Conservation (phyloP, 2,329 filamentous ascomycete genomes). For the Thermomyces lanuginosus region DNA sequence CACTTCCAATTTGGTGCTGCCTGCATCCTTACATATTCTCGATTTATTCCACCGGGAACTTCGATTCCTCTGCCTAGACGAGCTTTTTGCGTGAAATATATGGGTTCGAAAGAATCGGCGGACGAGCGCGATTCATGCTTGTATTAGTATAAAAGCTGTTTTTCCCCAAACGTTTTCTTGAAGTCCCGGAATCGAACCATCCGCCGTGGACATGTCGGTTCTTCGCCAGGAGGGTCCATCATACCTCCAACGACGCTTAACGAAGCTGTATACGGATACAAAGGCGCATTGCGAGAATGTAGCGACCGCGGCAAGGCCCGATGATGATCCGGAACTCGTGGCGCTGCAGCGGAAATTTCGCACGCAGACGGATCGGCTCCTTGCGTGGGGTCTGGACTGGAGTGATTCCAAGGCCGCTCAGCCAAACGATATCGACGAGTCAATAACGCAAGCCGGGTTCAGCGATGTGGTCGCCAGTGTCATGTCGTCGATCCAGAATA, state of each 20-base stretch:
- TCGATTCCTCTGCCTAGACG: too few relatives aligned
- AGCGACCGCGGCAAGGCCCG: slow-evolving; percentile 32
- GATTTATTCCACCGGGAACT: too few relatives aligned
- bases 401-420: slow-evolving; percentile 42
- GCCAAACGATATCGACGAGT: slow-evolving; percentile 46
- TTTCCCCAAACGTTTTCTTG: too few relatives aligned
- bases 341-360: slow-evolving; percentile 43
- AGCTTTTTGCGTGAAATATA: too few relatives aligned
- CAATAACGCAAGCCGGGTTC: slow-evolving; percentile 44
- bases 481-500: slow-evolving; percentile 46
- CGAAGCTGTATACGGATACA: slow-evolving; percentile 47
- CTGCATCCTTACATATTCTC: too few relatives aligned
- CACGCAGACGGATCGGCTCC: slow-evolving; percentile 46
- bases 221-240: slow-evolving; percentile 29
- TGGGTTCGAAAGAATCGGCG: too few relatives aligned
- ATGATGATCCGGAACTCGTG: slow-evolving; percentile 37
- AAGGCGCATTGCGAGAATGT: slow-evolving; percentile 45
- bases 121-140: too few relatives aligned
- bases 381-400: slow-evolving; percentile 52
- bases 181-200: too few relatives aligned
- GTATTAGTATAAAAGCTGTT: too few relatives aligned
- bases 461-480: slow-evolving; percentile 49
- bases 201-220: slow-evolving; percentile 28
- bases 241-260: slow-evolving; percentile 35
- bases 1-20: too few relatives aligned